Percentiles rank a stretch among this genome's conserved stretches.
phyloP scores from a whole-genome alignment of 306 rosid genomes.

The Fagus sylvatica region DNA sequence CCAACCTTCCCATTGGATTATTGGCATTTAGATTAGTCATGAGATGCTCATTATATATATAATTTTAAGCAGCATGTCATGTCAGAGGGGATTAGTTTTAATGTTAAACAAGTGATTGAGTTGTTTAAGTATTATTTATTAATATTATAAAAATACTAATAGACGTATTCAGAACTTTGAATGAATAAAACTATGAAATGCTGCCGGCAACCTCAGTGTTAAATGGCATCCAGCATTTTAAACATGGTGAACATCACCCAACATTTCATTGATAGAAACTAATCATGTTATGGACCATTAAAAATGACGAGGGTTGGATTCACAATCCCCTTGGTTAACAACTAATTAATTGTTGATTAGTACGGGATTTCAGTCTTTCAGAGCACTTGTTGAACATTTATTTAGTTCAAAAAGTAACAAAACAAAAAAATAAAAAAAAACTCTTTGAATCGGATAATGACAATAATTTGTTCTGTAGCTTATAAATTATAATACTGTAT shows the following conservation, averaged over 20 bases:
- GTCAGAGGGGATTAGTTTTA: slow-evolving; percentile 26
- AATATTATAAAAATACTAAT: too few species aligned
- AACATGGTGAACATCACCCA: background rate
- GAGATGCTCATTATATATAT: slow-evolving; percentile 18
- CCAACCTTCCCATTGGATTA: background rate
- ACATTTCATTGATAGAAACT: background rate
- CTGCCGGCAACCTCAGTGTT: slow-evolving; percentile 22
- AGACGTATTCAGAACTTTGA: too few species aligned
- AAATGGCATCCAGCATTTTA: slow-evolving; percentile 23
- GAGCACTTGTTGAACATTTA: background rate
- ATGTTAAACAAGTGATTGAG: slow-evolving; percentile 17
- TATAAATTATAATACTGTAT: too few species aligned
- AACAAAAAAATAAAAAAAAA: too few species aligned
- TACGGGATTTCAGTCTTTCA: background rate
- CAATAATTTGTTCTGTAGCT: background rate
- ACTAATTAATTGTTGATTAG: background rate
- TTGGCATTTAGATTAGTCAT: slow-evolving; percentile 17
- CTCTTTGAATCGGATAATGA: background rate
- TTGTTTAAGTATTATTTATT: background rate
- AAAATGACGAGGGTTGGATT: background rate
- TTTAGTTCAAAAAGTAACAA: background rate
- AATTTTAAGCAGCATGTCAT: slow-evolving; percentile 33
- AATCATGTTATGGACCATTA: slow-evolving; percentile 11
- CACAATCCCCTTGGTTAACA: background rate
- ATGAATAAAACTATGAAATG: background rate